Conservation (phyloP, 345 rosid genomes). For the Eucalyptus albens region DNA sequence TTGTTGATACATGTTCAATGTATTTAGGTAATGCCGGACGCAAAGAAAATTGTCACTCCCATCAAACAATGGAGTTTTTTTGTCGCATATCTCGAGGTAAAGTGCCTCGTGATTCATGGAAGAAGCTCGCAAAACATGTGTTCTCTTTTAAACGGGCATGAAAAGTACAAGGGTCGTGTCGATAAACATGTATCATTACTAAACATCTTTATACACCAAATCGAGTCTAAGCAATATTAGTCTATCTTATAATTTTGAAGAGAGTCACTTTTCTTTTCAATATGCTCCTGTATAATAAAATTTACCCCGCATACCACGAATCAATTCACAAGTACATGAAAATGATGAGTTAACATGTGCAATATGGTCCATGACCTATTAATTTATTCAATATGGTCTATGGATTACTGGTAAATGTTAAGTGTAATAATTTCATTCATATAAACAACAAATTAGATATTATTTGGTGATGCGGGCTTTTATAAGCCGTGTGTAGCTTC, state of each 20-base stretch:
- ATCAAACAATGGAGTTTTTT: no score
- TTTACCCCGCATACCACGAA: no score
- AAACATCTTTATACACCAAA: background rate
- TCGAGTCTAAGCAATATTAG: no score
- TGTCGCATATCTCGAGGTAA: no score
- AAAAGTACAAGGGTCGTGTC: background rate
- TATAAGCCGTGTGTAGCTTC: background rate
- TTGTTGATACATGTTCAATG: no score
- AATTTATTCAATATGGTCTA: rapidly evolving
- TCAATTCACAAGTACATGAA: background rate
- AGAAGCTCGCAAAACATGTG: background rate
- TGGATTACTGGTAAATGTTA: rapidly evolving
- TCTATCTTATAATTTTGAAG: no score
- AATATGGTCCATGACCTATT: rapidly evolving
- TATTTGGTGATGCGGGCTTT: background rate
- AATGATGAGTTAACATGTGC: background rate
- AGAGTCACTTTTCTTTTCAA: background rate
- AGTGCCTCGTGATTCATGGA: no score
- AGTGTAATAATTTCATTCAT: background rate
- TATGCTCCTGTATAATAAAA: background rate
- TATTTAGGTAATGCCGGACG: no score
- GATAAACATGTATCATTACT: background rate
- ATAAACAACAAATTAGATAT: background rate
- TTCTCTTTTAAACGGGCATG: background rate
- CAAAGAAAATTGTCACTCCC: no score